phyloP scores from a whole-genome alignment of 345 rosid genomes.

The Ceriops tagal region DNA sequence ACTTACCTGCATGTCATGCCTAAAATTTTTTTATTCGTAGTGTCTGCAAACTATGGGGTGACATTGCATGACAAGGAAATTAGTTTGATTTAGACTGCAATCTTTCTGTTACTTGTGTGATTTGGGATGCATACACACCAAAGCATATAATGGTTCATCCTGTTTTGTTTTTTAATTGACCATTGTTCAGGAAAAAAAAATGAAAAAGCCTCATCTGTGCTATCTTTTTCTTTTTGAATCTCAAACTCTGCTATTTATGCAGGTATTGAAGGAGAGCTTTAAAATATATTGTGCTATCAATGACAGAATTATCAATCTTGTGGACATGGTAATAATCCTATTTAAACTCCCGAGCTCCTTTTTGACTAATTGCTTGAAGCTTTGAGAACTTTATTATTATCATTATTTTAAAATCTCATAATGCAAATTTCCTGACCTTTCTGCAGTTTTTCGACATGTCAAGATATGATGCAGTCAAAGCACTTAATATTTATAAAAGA shows the following conservation, averaged over 20 bases:
- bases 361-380: neutral
- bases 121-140: too few relatives aligned
- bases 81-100: too few relatives aligned
- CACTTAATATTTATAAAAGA: slow-evolving; percentile 71
- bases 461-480: slow-evolving; percentile 89
- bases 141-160: too few relatives aligned
- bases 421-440: neutral
- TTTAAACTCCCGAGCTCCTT: neutral
- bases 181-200: neutral
- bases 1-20: neutral
- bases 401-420: neutral
- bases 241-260: neutral
- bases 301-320: slow-evolving; percentile 93
- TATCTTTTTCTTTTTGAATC: neutral
- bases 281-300: slow-evolving; percentile 91
- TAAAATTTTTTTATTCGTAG: neutral
- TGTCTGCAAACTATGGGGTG: too few relatives aligned
- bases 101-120: too few relatives aligned
- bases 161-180: too few relatives aligned
- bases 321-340: slow-evolving; percentile 63
- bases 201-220: neutral
- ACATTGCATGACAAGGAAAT: too few relatives aligned
- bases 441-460: slow-evolving; percentile 92
- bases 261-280: slow-evolving; percentile 94
- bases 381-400: neutral